Percentiles rank a stretch among this genome's conserved stretches.
Evolutionary conservation across 2,329 filamentous ascomycete genomes (phyloP).

Genomic region (Ceratocystis smalleyi): DNA sequence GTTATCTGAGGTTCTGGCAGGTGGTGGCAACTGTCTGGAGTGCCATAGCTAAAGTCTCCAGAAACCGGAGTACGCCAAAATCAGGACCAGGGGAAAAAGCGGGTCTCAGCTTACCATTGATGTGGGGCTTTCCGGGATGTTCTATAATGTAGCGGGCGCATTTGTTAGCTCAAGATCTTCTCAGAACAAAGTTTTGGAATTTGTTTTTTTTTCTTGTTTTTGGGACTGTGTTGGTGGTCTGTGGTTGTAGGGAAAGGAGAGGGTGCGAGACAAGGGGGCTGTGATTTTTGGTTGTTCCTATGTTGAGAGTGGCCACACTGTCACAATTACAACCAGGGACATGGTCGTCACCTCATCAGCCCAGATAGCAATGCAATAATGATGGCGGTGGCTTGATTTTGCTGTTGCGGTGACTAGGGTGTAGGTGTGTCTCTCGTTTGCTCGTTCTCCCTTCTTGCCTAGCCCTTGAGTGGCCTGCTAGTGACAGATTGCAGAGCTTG

Average conservation of each 20-base stretch:
- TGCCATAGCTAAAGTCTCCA: neutral
- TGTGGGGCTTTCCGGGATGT: constrained; percentile 54
- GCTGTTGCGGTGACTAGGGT: neutral
- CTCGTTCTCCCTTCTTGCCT: neutral
- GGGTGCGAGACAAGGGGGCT: neutral
- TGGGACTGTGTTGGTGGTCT: neutral
- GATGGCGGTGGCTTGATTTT: too few species aligned
- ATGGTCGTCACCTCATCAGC: too few species aligned
- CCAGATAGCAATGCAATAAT: too few species aligned
- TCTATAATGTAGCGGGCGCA: constrained; percentile 30
- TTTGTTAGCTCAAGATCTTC: constrained; percentile 23
- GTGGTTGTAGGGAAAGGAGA: neutral
- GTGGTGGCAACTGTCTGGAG: neutral
- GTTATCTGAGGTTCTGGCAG: neutral
- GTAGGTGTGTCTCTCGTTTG: neutral
- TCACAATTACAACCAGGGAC: too few species aligned
- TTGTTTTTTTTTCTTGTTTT: neutral
- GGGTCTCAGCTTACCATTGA: constrained; percentile 37
- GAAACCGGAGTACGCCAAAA: neutral
- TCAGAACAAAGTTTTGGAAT: constrained; percentile 2
- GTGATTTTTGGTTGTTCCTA: too few species aligned
- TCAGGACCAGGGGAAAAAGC: constrained; percentile 18
- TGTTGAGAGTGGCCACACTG: too few species aligned
- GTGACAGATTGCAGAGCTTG: neutral
- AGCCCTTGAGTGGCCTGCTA: neutral